A percentile compares a stretch with the other conserved stretches of the same genome.
phyloP scores from a whole-genome alignment of 306 rosid genomes.

The Fagus sylvatica region DNA sequence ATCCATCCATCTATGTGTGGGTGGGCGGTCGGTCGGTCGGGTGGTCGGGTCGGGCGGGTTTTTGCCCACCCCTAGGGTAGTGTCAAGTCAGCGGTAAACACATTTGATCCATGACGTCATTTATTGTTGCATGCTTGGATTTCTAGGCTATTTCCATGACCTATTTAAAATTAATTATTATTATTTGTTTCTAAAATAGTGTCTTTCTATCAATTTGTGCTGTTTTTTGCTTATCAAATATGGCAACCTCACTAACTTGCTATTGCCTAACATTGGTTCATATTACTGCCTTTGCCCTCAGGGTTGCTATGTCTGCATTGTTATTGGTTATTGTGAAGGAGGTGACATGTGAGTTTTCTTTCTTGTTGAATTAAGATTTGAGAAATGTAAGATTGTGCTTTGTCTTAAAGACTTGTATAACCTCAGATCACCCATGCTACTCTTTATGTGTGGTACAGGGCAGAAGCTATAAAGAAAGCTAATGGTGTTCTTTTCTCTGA shows the following conservation, averaged over 20 bases:
- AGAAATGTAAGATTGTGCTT: conserved; percentile 12
- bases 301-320: conserved; percentile 99
- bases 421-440: conserved; percentile 20
- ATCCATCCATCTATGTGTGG: no score
- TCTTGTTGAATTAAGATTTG: conserved; percentile 7
- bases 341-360: conserved; percentile 85
- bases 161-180: neutral
- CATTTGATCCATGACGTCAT: neutral
- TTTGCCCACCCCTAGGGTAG: neutral
- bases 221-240: conserved; percentile 14
- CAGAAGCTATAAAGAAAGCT: conserved; percentile 85
- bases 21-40: no score
- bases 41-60: no score
- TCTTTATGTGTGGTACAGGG: conserved; percentile 59
- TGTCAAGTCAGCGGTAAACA: neutral
- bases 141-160: neutral
- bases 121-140: neutral
- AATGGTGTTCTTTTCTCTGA: conserved; percentile 72
- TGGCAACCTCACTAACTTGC: conserved; percentile 11
- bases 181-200: conserved; percentile 7
- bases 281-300: conserved; percentile 43
- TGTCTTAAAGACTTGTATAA: conserved; percentile 26
- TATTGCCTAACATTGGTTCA: conserved; percentile 21
- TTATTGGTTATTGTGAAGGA: conserved; percentile 92
- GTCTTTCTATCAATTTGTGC: neutral